Evolutionary conservation across 176 grass and related monocot species (phyloP).

Genomic region (Rhynchospora pubera): DNA sequence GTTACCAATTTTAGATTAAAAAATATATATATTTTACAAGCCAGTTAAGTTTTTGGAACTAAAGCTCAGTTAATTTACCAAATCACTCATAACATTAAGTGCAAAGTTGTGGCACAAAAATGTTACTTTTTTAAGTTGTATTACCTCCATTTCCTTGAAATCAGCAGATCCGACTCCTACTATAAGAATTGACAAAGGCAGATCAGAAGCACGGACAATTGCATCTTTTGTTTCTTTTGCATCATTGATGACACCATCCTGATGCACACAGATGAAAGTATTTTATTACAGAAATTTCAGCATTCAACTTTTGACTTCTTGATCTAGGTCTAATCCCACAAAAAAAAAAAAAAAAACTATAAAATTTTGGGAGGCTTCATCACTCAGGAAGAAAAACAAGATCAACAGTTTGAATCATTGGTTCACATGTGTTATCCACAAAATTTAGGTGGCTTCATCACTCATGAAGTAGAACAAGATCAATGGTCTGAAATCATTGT

Average conservation of each 20-base stretch:
- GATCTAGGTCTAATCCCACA: neutral
- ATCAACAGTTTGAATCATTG: neutral
- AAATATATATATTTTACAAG: neutral
- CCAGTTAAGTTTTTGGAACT: neutral
- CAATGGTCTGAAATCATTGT: too few relatives aligned
- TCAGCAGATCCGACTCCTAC: conserved; percentile 83
- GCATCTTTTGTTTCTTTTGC: conserved; percentile 74
- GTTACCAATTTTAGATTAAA: neutral
- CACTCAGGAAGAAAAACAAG: neutral
- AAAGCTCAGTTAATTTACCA: neutral
- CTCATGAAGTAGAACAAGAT: too few relatives aligned
- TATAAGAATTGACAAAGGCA: conserved; percentile 92
- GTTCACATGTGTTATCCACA: neutral
- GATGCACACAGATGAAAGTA: neutral
- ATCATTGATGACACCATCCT: conserved; percentile 93
- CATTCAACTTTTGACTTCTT: neutral
- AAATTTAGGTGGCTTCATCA: too few relatives aligned
- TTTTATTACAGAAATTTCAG: neutral
- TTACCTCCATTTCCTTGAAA: conserved; percentile 95
- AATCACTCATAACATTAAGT: neutral
- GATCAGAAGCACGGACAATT: conserved; percentile 78
- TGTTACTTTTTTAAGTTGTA: neutral
- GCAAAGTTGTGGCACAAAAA: neutral
- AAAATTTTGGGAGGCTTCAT: neutral
- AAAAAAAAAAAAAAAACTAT: neutral